Evolutionary conservation across 2,329 filamentous ascomycete species (phyloP).

Genomic region (Botryosphaeria agaves): DNA sequence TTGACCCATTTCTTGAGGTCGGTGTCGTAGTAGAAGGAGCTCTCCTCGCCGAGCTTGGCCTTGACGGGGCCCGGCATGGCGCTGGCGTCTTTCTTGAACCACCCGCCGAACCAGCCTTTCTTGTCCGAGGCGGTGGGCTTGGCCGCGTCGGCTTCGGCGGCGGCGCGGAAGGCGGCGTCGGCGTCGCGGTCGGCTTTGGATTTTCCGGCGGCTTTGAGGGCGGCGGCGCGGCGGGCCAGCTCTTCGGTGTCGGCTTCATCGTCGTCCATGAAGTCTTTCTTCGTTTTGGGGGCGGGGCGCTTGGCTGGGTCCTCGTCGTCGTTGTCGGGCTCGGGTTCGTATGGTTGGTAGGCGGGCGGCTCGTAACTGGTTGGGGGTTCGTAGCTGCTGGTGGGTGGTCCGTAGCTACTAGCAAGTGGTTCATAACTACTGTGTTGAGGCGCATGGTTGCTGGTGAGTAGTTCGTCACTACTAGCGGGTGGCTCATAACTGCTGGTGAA

Average conservation of each 20-base stretch:
- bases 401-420: conserved; percentile 14
- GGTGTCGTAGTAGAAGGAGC: conserved; percentile 82
- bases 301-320: conserved; percentile 24
- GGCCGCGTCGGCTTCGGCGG: conserved; percentile 55
- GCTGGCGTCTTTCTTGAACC: conserved; percentile 55
- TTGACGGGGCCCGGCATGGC: conserved; percentile 55
- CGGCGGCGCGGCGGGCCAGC: conserved; percentile 32
- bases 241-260: conserved; percentile 61
- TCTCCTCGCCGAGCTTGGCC: conserved; percentile 89
- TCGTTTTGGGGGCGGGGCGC: conserved; percentile 35
- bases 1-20: conserved; percentile 98
- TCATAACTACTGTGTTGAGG: conserved; percentile 4
- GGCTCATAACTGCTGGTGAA: conserved; percentile 8
- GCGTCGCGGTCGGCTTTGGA: conserved; percentile 40
- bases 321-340: conserved; percentile 31
- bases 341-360: conserved; percentile 30
- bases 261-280: conserved; percentile 68
- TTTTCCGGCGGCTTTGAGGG: conserved; percentile 39
- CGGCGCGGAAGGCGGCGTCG: conserved; percentile 69
- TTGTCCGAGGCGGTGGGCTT: conserved; percentile 17
- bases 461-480: conserved; percentile 2
- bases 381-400: conserved; percentile 18
- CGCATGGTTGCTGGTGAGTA: conserved; percentile 3
- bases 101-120: conserved; percentile 66
- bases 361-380: conserved; percentile 30